Evolutionary conservation across 1,284 basidiomycete species (phyloP).

Genomic region (Polyporus tsugae): DNA sequence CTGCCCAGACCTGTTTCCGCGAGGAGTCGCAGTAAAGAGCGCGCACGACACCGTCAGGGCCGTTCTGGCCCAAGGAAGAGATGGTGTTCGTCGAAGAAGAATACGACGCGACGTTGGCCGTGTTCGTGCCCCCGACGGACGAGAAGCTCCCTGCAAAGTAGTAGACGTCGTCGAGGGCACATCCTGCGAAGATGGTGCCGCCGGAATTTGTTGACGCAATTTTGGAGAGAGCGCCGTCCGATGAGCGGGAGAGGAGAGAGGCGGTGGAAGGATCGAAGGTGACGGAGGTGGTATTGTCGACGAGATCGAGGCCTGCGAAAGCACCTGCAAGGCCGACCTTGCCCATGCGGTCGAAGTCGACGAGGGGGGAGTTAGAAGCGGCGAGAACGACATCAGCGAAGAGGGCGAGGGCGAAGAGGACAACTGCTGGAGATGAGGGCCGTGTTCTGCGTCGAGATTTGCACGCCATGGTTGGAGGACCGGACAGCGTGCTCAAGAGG

Average conservation of each 20-base stretch:
- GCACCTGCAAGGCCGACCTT: constrained; percentile 86
- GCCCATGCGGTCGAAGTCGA: constrained; percentile 94
- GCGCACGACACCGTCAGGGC: constrained; percentile 77
- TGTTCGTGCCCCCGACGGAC: constrained; percentile 63
- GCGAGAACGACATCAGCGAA: constrained; percentile 55
- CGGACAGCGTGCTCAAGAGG: constrained; percentile 30
- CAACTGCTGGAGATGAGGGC: constrained; percentile 16
- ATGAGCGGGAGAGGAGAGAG: constrained; percentile 72
- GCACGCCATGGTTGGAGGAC: constrained; percentile 31
- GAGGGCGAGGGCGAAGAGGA: constrained; percentile 34
- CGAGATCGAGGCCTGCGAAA: constrained; percentile 86
- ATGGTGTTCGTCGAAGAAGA: constrained; percentile 65
- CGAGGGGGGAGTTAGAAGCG: constrained; percentile 64
- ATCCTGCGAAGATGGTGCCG: constrained; percentile 72
- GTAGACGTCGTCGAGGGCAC: constrained; percentile 65
- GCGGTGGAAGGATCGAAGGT: constrained; percentile 74
- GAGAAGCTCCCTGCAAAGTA: constrained; percentile 85
- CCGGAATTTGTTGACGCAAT: constrained; percentile 77
- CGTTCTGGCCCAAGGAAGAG: constrained; percentile 63
- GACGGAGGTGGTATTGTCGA: constrained; percentile 62
- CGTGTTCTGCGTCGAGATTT: constrained; percentile 29
- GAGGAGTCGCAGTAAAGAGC: constrained; percentile 85
- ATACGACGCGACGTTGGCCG: constrained; percentile 80
- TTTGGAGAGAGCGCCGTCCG: constrained; percentile 67
- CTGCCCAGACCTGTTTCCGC: constrained; percentile 82